Evolutionary conservation across 1,139 yeast species (phyloP).

Genomic region (Magnusiomyces fungicola): DNA sequence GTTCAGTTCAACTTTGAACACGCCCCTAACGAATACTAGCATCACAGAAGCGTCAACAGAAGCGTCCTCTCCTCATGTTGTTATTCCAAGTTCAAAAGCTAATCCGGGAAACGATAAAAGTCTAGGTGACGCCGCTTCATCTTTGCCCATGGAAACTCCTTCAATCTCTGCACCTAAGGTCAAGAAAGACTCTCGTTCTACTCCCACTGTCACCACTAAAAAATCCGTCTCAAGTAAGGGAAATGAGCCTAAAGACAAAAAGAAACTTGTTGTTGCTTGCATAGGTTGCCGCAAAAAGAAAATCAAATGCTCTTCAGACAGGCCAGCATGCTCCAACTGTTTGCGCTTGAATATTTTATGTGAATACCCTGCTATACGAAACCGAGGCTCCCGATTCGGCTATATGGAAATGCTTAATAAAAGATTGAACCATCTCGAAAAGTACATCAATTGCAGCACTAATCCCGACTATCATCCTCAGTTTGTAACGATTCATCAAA

Average conservation of each 20-base stretch:
- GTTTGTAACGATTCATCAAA: slow-evolving; percentile 13
- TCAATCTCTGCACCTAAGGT: background rate
- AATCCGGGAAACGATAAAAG: no score
- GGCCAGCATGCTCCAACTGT: slow-evolving; percentile 36
- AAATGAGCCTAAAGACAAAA: slow-evolving; percentile 17
- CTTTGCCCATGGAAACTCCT: background rate
- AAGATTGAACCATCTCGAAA: slow-evolving; percentile 28
- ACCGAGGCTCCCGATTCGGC: slow-evolving; percentile 35
- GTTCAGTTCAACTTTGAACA: no score
- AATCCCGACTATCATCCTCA: slow-evolving; percentile 14
- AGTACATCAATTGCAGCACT: slow-evolving; percentile 21
- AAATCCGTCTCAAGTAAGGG: background rate
- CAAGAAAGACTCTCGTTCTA: background rate
- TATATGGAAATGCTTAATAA: slow-evolving; percentile 31
- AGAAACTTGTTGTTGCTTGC: slow-evolving; percentile 34
- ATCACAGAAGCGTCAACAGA: no score
- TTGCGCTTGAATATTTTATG: slow-evolving; percentile 31
- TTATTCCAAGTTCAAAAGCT: no score
- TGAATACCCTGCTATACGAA: slow-evolving; percentile 33
- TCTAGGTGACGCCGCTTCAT: background rate
- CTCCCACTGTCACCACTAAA: background rate
- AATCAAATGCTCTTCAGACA: slow-evolving; percentile 34
- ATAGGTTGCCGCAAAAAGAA: slow-evolving; percentile 34
- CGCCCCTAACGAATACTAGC: no score
- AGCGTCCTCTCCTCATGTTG: no score